These are phyloP conservation scores for Mortierella sp. DNA, from an alignment of 371 early-diverging fungal genomes.

Conservation along the genomic window DNA sequence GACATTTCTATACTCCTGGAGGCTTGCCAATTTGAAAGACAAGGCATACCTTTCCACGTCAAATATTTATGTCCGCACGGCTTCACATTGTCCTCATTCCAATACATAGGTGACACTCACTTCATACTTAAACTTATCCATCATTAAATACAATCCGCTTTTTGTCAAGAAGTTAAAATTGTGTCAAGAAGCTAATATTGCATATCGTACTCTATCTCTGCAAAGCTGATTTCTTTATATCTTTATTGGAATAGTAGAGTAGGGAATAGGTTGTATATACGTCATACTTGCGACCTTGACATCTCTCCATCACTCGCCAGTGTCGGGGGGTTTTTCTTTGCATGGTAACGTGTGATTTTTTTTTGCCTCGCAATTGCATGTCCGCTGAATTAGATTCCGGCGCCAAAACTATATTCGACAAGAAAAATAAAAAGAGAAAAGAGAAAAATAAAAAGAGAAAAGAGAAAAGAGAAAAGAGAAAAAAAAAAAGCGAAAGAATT, in stretches of 20 bases:
- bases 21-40: too few species aligned
- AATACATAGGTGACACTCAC: too few species aligned
- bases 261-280: neutral
- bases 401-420: conserved; percentile 26
- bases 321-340: neutral
- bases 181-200: neutral
- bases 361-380: neutral
- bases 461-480: neutral
- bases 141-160: too few species aligned
- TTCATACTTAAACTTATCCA: too few species aligned
- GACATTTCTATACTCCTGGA: too few species aligned
- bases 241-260: conserved; percentile 1
- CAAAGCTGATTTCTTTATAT: neutral
- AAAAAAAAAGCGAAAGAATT: too few species aligned
- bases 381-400: conserved; percentile 16
- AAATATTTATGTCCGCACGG: too few species aligned
- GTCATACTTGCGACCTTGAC: neutral
- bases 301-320: neutral
- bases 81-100: too few species aligned
- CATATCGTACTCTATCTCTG: neutral
- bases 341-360: neutral
- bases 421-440: neutral
- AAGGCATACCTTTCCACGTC: neutral
- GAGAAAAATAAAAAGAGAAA: neutral
- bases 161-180: too few species aligned